Conservation (phyloP, 352 stramenopile genomes). For the Phytophthora aleatoria region DNA sequence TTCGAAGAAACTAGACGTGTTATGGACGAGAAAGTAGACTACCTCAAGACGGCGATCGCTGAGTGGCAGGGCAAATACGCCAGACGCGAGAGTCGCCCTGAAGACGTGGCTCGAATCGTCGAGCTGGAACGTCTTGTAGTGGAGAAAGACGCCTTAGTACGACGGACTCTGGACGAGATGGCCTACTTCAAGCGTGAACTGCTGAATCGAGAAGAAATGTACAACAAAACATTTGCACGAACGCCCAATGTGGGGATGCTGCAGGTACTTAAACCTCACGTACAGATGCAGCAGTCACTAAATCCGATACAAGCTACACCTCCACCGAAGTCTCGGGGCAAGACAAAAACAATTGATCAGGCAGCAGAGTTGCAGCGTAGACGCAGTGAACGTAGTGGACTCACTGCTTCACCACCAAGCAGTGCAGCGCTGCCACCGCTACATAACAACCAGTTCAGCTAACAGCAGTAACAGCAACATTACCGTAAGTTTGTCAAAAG, state of each 20-base stretch:
- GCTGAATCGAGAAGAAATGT: constrained; percentile 93
- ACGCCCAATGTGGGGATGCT: constrained; percentile 89
- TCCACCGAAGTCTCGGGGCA: constrained; percentile 41
- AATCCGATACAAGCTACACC: constrained; percentile 17
- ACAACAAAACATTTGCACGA: constrained; percentile 92
- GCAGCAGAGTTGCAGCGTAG: constrained; percentile 46
- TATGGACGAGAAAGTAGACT: constrained; percentile 55
- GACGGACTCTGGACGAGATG: constrained; percentile 87
- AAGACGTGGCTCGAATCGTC: constrained; percentile 85
- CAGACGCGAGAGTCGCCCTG: constrained; percentile 61
- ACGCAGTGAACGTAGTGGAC: constrained; percentile 47
- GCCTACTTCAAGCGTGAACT: constrained; percentile 93
- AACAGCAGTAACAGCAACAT: background rate
- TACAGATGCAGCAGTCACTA: constrained; percentile 45
- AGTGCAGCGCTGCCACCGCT: constrained; percentile 45
- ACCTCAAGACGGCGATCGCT: constrained; percentile 45
- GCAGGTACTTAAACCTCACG: constrained; percentile 85
- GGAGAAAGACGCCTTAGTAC: constrained; percentile 75
- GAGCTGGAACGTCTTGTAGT: constrained; percentile 64
- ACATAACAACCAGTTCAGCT: constrained; percentile 54
- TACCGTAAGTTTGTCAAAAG: too few relatives aligned
- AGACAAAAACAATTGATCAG: constrained; percentile 39
- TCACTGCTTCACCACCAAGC: constrained; percentile 8
- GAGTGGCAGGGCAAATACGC: constrained; percentile 71
- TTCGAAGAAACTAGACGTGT: constrained; percentile 66